Evolutionary conservation across 2,329 filamentous ascomycete genomes (phyloP).

Genomic region (Beauveria pseudobassiana): DNA sequence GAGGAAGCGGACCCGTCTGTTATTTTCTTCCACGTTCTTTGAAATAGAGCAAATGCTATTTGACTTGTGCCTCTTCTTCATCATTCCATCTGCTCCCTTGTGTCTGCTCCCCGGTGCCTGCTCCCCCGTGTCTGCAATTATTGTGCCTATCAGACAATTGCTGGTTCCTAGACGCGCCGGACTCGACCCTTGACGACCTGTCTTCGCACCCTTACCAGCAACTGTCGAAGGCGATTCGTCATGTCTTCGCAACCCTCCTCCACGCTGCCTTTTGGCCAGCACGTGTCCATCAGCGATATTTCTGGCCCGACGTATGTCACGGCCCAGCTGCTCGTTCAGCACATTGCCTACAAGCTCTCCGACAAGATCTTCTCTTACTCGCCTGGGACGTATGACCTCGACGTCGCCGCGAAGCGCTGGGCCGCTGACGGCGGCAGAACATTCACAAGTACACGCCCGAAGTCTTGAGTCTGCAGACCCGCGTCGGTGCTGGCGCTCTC

Average conservation of each 20-base stretch:
- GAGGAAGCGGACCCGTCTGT: conserved; percentile 2
- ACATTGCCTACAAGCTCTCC: conserved; percentile 89
- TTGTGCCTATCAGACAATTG: not conserved
- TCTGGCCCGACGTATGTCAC: conserved; percentile 88
- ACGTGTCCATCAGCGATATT: conserved; percentile 52
- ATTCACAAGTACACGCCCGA: conserved; percentile 72
- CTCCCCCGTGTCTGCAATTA: not conserved
- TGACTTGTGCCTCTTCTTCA: conserved; percentile 1
- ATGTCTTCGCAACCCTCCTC: conserved; percentile 38
- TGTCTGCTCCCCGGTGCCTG: not conserved
- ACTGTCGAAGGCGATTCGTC: conserved; percentile 10
- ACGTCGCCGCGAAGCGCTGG: conserved; percentile 77
- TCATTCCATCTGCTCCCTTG: not conserved
- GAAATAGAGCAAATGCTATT: conserved; percentile 5
- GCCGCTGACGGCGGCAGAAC: conserved; percentile 62
- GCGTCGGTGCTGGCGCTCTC: conserved; percentile 81
- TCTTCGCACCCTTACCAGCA: not conserved
- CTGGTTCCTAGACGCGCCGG: not conserved
- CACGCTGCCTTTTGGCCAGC: conserved; percentile 50
- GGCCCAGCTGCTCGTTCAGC: conserved; percentile 87
- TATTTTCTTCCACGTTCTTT: not conserved
- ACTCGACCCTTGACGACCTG: not conserved
- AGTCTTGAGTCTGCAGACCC: conserved; percentile 75
- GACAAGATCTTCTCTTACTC: conserved; percentile 98
- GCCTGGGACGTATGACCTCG: conserved; percentile 85